Percentiles rank a stretch among this genome's conserved stretches.
phyloP scores from a whole-genome alignment of 495 filamentous ascomycete species.

The Penicillium lividum region DNA sequence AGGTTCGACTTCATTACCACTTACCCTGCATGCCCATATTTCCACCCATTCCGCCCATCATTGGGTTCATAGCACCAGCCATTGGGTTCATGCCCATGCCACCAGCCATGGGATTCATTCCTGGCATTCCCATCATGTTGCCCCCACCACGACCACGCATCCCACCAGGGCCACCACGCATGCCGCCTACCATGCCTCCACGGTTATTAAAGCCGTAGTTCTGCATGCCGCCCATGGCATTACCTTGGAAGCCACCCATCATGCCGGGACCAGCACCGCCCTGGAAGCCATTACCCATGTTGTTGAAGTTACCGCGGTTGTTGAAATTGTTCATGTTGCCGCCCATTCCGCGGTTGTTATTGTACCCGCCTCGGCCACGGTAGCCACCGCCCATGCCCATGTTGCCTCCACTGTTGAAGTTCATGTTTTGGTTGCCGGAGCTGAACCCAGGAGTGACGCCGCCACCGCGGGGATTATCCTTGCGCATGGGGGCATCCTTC shows the following conservation, averaged over 20 bases:
- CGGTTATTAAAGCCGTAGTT: constrained; percentile 63
- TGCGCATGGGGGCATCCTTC: constrained; percentile 82
- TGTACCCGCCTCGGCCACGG: constrained; percentile 53
- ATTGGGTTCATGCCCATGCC: constrained; percentile 55
- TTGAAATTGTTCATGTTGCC: constrained; percentile 24
- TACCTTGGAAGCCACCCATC: constrained; percentile 59
- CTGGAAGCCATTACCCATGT: constrained; percentile 49
- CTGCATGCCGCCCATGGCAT: constrained; percentile 58
- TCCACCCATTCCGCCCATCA: constrained; percentile 40
- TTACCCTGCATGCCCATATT: constrained; percentile 65
- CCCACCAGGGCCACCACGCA: constrained; percentile 64
- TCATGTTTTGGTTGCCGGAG: constrained; percentile 24
- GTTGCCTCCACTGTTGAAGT: constrained; percentile 30
- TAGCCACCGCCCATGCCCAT: constrained; percentile 35
- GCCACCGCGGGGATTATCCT: constrained; percentile 54
- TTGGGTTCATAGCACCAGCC: constrained; percentile 57
- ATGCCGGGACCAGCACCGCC: constrained; percentile 47
- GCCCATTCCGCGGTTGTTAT: constrained; percentile 22
- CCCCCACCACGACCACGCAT: constrained; percentile 74
- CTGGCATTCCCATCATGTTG: constrained; percentile 23
- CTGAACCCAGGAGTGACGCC: constrained; percentile 28
- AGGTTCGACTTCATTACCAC: constrained; percentile 16
- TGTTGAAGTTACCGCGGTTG: constrained; percentile 39
- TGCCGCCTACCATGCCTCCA: constrained; percentile 65
- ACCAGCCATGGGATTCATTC: constrained; percentile 61